Percentiles rank a stretch among this genome's conserved stretches.
These are phyloP conservation scores for Scolecobasidium constrictum DNA, from an alignment of 2,329 filamentous ascomycete genomes.

Conservation along the genomic window DNA sequence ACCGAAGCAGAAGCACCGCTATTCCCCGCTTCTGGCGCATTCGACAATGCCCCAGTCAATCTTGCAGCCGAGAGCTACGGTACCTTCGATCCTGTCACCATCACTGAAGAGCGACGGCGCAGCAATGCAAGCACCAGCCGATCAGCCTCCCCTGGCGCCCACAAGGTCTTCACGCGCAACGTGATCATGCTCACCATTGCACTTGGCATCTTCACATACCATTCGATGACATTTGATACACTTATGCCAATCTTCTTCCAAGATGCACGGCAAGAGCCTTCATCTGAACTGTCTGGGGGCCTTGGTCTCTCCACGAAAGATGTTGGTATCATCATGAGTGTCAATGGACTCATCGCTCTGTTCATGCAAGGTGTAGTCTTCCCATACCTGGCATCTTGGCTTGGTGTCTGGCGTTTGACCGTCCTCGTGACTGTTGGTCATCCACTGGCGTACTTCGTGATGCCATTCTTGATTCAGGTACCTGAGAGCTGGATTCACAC, in stretches of 20 bases:
- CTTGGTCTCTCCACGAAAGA: conserved; percentile 55
- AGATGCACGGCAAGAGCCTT: conserved; percentile 44
- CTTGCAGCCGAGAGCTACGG: conserved; percentile 71
- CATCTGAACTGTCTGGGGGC: conserved; percentile 41
- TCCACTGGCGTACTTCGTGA: conserved; percentile 56
- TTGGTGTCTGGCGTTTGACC: conserved; percentile 59
- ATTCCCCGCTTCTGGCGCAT: conserved; percentile 62
- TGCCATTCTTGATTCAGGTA: conserved; percentile 55
- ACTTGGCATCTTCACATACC: conserved; percentile 83
- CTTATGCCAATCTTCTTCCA: conserved; percentile 88
- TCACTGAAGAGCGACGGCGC: conserved; percentile 42
- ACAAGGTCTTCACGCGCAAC: conserved; percentile 47
- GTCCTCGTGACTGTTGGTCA: conserved; percentile 54
- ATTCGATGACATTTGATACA: conserved; percentile 91
- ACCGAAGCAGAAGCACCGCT: conserved; percentile 57
- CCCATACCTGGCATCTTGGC: conserved; percentile 48
- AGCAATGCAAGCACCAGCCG: conserved; percentile 31
- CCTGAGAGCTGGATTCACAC: conserved; percentile 42
- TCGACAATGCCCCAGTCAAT: conserved; percentile 61
- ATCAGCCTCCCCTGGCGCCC: conserved; percentile 27
- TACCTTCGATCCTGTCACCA: conserved; percentile 51
- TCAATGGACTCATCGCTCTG: conserved; percentile 62
- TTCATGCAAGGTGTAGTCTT: conserved; percentile 64
- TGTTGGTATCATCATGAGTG: conserved; percentile 56
- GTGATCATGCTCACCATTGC: conserved; percentile 71